Conservation (phyloP, 2,329 filamentous ascomycete genomes). For the Penicillium nordicum region DNA sequence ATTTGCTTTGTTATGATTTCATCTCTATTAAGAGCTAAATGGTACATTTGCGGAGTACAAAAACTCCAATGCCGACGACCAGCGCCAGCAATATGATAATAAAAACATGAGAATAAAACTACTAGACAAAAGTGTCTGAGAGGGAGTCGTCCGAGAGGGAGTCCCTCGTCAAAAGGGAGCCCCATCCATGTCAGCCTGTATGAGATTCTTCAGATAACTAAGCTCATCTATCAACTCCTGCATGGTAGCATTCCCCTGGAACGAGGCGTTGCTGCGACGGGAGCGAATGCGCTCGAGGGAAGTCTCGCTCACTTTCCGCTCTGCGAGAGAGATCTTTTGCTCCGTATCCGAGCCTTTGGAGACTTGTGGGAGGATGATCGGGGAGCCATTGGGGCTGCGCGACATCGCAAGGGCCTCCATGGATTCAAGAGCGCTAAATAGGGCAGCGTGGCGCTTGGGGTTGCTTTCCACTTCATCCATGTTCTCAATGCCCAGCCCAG, state of each 20-base stretch:
- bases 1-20: neutral
- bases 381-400: conserved; percentile 24
- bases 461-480: conserved; percentile 34
- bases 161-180: conserved; percentile 15
- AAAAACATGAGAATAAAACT: neutral
- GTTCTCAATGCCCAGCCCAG: conserved; percentile 34
- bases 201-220: conserved; percentile 50
- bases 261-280: conserved; percentile 19
- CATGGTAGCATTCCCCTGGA: conserved; percentile 39
- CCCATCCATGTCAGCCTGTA: conserved; percentile 35
- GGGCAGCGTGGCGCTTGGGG: conserved; percentile 37
- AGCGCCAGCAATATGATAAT: conserved; percentile 11
- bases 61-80: conserved; percentile 11
- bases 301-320: conserved; percentile 7
- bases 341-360: conserved; percentile 2
- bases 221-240: conserved; percentile 51
- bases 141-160: too few relatives aligned
- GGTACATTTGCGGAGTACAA: conserved; percentile 1
- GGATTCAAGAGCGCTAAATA: conserved; percentile 32
- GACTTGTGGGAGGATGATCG: conserved; percentile 22
- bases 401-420: conserved; percentile 28
- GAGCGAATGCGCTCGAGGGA: conserved; percentile 7
- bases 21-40: conserved; percentile 5
- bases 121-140: neutral
- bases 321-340: neutral